Evolutionary conservation across 495 filamentous ascomycete species (phyloP).

Genomic region (Paragyromitra xinjiangensis): DNA sequence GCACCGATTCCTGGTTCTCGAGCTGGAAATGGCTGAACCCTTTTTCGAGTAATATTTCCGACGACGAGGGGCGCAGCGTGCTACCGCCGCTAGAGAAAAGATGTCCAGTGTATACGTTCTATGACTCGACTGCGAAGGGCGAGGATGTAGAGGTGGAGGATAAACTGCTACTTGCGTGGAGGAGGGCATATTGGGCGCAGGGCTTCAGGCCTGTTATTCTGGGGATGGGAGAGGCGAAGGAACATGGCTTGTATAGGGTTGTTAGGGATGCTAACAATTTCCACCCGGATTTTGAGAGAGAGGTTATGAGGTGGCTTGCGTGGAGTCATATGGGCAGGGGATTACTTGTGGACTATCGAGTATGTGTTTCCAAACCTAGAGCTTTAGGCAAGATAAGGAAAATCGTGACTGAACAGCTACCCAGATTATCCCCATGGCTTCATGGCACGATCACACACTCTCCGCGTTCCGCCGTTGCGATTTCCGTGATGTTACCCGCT

Average conservation of each 20-base stretch:
- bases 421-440: conserved; percentile 80
- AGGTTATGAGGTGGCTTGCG: conserved; percentile 85
- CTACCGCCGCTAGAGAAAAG: conserved; percentile 79
- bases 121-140: conserved; percentile 74
- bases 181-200: conserved; percentile 91
- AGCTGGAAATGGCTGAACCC: conserved; percentile 89
- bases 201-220: conserved; percentile 89
- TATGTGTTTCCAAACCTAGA: conserved; percentile 26
- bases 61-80: conserved; percentile 86
- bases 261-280: conserved; percentile 65
- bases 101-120: conserved; percentile 90
- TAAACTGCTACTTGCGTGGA: conserved; percentile 83
- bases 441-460: conserved; percentile 76
- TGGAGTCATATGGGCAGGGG: conserved; percentile 95
- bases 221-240: conserved; percentile 81
- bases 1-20: conserved; percentile 80
- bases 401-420: not conserved
- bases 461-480: conserved; percentile 75
- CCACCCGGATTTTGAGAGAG: conserved; percentile 68
- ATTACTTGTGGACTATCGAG: conserved; percentile 77
- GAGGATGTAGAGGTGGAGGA: conserved; percentile 72
- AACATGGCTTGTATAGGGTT: conserved; percentile 78
- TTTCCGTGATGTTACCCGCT: conserved; percentile 75
- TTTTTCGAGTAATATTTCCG: conserved; percentile 84
- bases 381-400: not conserved